Evolutionary conservation across 1,284 basidiomycete genomes (phyloP), one percentile per base, ranked within the genome.

Genomic region (Entoloma clypeatum): DNA sequence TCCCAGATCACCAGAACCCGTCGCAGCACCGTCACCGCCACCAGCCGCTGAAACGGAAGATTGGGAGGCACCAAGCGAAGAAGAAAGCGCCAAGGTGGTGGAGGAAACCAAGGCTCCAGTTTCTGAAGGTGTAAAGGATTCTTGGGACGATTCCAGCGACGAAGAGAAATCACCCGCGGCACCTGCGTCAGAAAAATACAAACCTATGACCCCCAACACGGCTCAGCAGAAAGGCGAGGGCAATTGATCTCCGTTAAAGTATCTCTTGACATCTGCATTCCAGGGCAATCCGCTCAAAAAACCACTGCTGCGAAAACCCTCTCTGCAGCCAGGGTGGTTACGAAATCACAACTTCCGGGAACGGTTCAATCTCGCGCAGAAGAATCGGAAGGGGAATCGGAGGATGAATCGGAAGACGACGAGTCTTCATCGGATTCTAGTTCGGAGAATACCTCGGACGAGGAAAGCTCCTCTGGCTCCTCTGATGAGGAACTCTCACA

Each of bases 131-230:
- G 73, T 84, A 45, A 88, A 89, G 59, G 85, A 92, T 49, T 77
- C 80, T 16, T 96, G 92, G 92, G 92, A 96, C 58, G 86, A 80
- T 18, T 81, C 82, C 26, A 88, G 85, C 47, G 86, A 75, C 24
- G 79, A 77, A 36, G 40, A 47, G 19, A 46, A 39, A 17, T 23
- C 32, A 22, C 18, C 52, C 34, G 38, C 58, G 6, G 44, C 51
- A 41, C 40, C 53, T 26, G 50, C 43, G n/a, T 47, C 62, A 60
- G 27, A 36, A 40, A 19, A 43, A 43, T 35, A 35, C 41, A 33
- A 40, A 29, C 23, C 28, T 44, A 23, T 34, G 49, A 29, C 33
- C 47, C 10, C 44, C 45, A 40, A 23, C 27, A 5, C 34, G 26
- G 16, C 19, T 43, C 34, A 56, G 51, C 34, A 40, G 47, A 36